Evolutionary conservation across 2,329 filamentous ascomycete species (phyloP), one percentile per base, ranked within the genome.

Genomic region (Talaromyces sp.): DNA sequence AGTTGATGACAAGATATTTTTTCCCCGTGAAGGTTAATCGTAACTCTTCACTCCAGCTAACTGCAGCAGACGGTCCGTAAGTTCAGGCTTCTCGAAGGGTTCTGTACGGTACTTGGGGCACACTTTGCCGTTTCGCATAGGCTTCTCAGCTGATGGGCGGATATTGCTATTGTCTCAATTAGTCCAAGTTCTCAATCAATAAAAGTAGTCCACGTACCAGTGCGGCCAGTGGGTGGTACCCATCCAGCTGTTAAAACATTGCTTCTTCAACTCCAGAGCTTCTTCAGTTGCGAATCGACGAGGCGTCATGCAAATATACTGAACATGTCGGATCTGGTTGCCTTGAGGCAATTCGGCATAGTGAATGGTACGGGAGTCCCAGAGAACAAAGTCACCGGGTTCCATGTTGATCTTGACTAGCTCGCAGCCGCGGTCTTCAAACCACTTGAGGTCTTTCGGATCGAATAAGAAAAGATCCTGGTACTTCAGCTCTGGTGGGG

Each of bases 361-460:
- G 70, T 85, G 82, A 60, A 83, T 79, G 0, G 80, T 81, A 3
- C 83, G 72, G 3, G 78, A 79, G 66, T 83, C 81, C 81, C 81
- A 81, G 7, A 82, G 71, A 5, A 82, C 74, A 65, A 82, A 70
- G 64, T 81, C 80, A 6, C 80, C 80, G 11, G 79, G 76, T 16
- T 79, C 80, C 22, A 76, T 70, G 58, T 74, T 71, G 8, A 82
- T 70, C 71, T 83, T 82, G 47, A 76, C 50, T 7, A 77, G 63
- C 63, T 76, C 73, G 67, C 75, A 79, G 0, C 80, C 80, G 1
- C 71, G 70, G 9, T 75, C 71, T 49, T 77, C 66, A 60, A 81
- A 81, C 79, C 80, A 82, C 43, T 77, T 70, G n/a, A 81, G 70
- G 60, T 82, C 78, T 33, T 80, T 74, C 10, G 79, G 70, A 33